Percentiles rank a stretch among this genome's conserved stretches.
Evolutionary conservation across 257 asterid species (phyloP).

Genomic region (Handroanthus guayacan): DNA sequence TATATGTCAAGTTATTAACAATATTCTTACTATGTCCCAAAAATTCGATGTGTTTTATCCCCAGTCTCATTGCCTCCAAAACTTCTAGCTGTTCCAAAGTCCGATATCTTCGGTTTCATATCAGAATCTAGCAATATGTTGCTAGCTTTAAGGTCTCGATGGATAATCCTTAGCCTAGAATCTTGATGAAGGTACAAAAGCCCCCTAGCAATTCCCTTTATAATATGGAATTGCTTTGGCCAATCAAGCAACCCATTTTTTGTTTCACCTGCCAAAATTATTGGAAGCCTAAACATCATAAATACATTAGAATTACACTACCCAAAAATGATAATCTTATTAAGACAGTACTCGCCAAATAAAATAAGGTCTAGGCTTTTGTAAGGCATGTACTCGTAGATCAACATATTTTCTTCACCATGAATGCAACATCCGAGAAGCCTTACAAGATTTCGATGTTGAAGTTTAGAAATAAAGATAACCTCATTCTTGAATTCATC

Average conservation of each 20-base stretch:
- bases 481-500: conserved; percentile 50
- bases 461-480: conserved; percentile 44
- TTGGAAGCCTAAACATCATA: neutral
- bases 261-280: conserved; percentile 23
- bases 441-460: conserved; percentile 49
- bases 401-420: neutral
- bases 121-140: conserved; percentile 51
- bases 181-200: conserved; percentile 60
- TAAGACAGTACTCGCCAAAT: neutral
- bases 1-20: no score
- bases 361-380: neutral
- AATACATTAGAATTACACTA: neutral
- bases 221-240: conserved; percentile 41
- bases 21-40: conserved; percentile 49
- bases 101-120: conserved; percentile 58
- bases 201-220: conserved; percentile 53
- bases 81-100: conserved; percentile 56
- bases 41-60: conserved; percentile 40
- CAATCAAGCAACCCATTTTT: conserved; percentile 35
- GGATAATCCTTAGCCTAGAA: no score
- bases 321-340: neutral
- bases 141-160: conserved; percentile 54
- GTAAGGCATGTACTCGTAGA: neutral
- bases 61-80: conserved; percentile 42
- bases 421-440: conserved; percentile 50